Percentiles rank a stretch among this genome's conserved stretches.
These are phyloP conservation scores for Alternaria triticina DNA, from an alignment of 2,329 filamentous ascomycete species.

Conservation along the genomic window DNA sequence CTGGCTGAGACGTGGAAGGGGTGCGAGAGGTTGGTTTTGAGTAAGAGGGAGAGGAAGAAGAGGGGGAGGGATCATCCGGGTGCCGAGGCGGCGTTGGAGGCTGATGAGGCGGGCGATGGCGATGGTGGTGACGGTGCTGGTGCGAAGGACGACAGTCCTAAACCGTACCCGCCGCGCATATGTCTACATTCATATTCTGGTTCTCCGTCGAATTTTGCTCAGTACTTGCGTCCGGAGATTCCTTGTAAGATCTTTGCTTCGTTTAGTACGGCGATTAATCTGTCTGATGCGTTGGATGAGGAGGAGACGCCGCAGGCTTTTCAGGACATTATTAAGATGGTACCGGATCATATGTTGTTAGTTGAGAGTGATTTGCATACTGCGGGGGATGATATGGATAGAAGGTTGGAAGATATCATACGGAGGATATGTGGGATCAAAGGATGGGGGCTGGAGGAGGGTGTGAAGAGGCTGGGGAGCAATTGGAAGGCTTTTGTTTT, in stretches of 20 bases:
- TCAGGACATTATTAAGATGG: conserved; percentile 69
- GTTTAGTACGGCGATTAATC: conserved; percentile 84
- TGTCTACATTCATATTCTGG: conserved; percentile 96
- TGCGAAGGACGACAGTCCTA: conserved; percentile 47
- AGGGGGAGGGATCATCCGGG: conserved; percentile 22
- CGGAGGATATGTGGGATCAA: conserved; percentile 79
- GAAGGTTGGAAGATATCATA: conserved; percentile 74
- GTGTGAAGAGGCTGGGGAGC: conserved; percentile 67
- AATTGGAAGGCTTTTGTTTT: conserved; percentile 84
- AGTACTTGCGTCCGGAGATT: conserved; percentile 75
- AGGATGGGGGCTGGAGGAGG: conserved; percentile 76
- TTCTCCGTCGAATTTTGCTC: conserved; percentile 73
- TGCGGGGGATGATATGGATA: conserved; percentile 83
- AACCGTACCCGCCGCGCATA: conserved; percentile 81
- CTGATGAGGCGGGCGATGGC: not conserved
- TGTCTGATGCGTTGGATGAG: conserved; percentile 58
- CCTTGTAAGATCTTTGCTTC: conserved; percentile 85
- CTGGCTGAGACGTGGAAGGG: conserved; percentile 73
- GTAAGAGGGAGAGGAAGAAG: conserved; percentile 61
- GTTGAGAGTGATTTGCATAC: conserved; percentile 89
- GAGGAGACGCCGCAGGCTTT: conserved; percentile 60
- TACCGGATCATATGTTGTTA: conserved; percentile 80
- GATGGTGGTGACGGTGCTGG: not conserved
- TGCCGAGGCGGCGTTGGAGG: conserved; percentile 12
- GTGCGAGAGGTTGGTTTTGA: conserved; percentile 67